Base-by-base conservation (phyloP, 129 eudicot genomes). In the Pseudognaphalium luteoalbum region DNA sequence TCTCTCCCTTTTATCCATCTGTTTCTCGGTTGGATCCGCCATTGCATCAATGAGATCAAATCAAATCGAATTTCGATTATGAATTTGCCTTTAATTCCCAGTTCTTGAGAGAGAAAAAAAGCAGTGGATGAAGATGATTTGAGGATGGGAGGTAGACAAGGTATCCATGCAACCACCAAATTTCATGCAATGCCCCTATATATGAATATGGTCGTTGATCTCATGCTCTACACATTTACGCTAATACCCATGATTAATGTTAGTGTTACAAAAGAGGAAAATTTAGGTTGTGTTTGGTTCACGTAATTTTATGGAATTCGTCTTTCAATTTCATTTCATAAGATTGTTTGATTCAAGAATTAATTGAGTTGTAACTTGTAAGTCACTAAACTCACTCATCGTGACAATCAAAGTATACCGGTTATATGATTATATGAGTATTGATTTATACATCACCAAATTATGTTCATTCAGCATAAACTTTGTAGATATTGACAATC, bases 1-100 rank as follows among this genome's bases (percentile, higher is more conserved):
- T 71, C 83, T 78, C 78, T 90, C 94, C 56, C 83, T 86, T 78
- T 80, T 89, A n/a, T 87, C 92, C 89, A 81, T 85, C 32, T 33
- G 81, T 60, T 73, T 83, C 80, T 73, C 78, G 15, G 79, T 19
- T 42, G 74, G 32, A 73, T 72, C 83, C 10, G 56, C 54, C 83
- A 67, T 80, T 67, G 83, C 64, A 33, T 80, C 52, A 39, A 72
- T 29, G 74, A 54, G 65, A 80, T 57, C 51, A 32, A 56, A 66
- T 57, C 62, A 21, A 2, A 57, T 57, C 63, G 6, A 69, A 20
- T 74, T 74, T 42, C 22, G 65, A 59, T 66, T 22, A 80, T 68
- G 71, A 67, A 57, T 29, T 59, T 51, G 63, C 22, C 28, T 59
- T 70, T 47, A 69, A 67, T 74, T 62, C 16, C 20, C 41, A 66